Conservation (phyloP, 2,329 filamentous ascomycete species). For the Colletotrichum sp. region DNA sequence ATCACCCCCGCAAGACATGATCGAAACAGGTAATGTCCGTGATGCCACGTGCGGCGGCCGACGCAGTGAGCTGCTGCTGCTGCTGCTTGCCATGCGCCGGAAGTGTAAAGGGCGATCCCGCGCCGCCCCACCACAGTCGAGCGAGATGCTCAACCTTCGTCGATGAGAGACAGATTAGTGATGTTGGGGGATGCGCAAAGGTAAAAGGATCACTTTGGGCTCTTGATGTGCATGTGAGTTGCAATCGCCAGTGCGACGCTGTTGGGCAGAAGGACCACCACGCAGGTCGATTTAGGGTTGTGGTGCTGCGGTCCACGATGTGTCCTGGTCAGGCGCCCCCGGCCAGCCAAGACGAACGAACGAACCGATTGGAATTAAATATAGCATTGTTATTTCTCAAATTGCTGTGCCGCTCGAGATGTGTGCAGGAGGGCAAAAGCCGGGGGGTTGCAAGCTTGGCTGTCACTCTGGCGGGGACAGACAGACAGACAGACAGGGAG, state of each 20-base stretch:
- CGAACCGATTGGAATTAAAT: background rate
- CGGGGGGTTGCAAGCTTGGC: background rate
- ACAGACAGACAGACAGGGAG: background rate
- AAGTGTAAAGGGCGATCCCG: background rate
- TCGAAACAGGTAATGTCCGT: background rate
- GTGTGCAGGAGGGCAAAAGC: background rate
- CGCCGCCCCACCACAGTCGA: background rate
- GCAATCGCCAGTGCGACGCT: background rate
- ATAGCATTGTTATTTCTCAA: background rate
- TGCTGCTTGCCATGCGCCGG: background rate
- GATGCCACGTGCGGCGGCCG: background rate
- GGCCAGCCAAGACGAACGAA: background rate
- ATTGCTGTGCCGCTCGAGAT: background rate
- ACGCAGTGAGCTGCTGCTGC: background rate
- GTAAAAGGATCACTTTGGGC: background rate
- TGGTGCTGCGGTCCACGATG: background rate
- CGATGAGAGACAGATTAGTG: background rate
- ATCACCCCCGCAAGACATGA: background rate
- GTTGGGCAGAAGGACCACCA: background rate
- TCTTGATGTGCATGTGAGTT: background rate
- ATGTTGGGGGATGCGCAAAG: accelerated
- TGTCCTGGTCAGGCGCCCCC: background rate
- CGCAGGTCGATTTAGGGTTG: background rate
- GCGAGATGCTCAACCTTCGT: background rate
- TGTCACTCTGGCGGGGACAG: background rate